A percentile compares a stretch with the other conserved stretches of the same genome.
phyloP scores from a whole-genome alignment of 805 yeast genomes.

The Metschnikowia arizonensis region DNA sequence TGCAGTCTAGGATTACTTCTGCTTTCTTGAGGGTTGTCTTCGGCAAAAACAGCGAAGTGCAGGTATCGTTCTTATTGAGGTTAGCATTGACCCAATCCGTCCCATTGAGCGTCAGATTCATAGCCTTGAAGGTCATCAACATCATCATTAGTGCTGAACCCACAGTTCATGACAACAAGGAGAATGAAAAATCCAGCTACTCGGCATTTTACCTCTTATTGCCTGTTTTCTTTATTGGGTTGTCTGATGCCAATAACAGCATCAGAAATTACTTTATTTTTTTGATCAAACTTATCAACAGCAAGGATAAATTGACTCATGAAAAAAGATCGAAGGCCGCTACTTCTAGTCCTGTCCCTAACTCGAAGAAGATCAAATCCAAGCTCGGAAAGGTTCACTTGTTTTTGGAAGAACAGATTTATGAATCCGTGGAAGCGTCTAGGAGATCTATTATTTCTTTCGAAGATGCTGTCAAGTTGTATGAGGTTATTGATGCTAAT shows the following conservation, averaged over 20 bases:
- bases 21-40: constrained; percentile 10
- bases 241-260: constrained; percentile 46
- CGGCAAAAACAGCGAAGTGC: constrained; percentile 30
- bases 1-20: constrained; percentile 8
- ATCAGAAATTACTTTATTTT: constrained; percentile 40
- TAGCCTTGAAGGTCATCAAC: constrained; percentile 43
- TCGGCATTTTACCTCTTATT: constrained; percentile 43
- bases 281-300: constrained; percentile 12
- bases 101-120: constrained; percentile 54
- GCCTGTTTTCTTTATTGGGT: constrained; percentile 55
- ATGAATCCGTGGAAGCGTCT: constrained; percentile 45
- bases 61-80: constrained; percentile 57
- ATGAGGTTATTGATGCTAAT: constrained; percentile 25
- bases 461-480: constrained; percentile 51
- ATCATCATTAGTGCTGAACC: constrained; percentile 28
- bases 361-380: constrained; percentile 1
- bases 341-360: background rate
- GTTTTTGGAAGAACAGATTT: constrained; percentile 53
- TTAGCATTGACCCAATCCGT: constrained; percentile 52
- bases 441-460: constrained; percentile 58
- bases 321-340: background rate
- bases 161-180: constrained; percentile 11
- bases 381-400: constrained; percentile 18
- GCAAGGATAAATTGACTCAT: constrained; percentile 29
- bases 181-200: constrained; percentile 23